Evolutionary conservation across 2,329 filamentous ascomycete genomes (phyloP), one percentile per base, ranked within the genome.

Genomic region (Teratosphaeria nubilosa): DNA sequence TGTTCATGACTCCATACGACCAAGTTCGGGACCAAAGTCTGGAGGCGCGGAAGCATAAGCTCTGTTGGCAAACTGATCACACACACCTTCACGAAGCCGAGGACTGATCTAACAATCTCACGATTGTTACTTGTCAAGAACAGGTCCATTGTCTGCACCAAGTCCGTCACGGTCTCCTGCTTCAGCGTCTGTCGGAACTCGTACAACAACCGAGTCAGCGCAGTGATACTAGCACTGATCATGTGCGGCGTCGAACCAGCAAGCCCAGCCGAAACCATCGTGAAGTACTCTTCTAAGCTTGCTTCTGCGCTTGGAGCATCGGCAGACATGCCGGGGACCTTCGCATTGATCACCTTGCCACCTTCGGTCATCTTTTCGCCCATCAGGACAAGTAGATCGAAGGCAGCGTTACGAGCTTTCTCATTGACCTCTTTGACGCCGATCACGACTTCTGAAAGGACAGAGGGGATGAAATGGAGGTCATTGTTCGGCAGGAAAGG

Each of bases 351-450:
- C 62, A 99, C 94, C 54, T 81, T 79, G 41, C 86, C 86, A 3
- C 89, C 84, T 60, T 86, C 80, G 22, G 84, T 82, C 79, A 96
- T 91, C 65, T 86, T 88, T 70, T 90, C 83, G 16, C 90, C 91
- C 82, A 97, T 91, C 51, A 88, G 80, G 24, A 99, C 88, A 13
- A 99, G 82, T 16, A 97, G 80, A 55, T 95, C 90, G 70, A 96
- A 99, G 0, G 94, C 92, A 1, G 87, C 85, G 56, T 89, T 91
- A 62, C 94, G 82, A 0, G 94, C 91, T 69, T 91, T 91, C 74
- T 99, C 94, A 70, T 99, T 99, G 69, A 94, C 90, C 76, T 99
- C 94, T 74, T 99, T 99, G 75, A 91, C 95, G 62, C 90, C 89
- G 62, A 99, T 91, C 56, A 99, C 91, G 34, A 97, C 90, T 75